Percentiles rank a stretch among this genome's conserved stretches.
Evolutionary conservation across 2,329 filamentous ascomycete genomes (phyloP).

Genomic region (Xylariaceae sp.): DNA sequence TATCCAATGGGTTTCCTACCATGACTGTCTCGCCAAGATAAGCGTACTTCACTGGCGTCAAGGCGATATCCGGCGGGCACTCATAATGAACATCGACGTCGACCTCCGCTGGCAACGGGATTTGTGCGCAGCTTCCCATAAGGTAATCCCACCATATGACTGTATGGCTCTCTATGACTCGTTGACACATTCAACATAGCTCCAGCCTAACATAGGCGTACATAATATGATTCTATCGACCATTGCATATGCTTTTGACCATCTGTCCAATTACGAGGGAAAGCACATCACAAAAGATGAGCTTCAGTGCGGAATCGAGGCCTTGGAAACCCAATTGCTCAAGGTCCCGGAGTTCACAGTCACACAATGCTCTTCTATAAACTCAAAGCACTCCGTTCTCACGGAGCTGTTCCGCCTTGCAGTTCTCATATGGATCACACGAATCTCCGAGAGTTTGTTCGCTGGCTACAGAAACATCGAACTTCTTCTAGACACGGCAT

Average conservation of each 20-base stretch:
- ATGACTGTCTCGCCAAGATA: slow-evolving; percentile 11
- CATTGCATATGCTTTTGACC: slow-evolving; percentile 5
- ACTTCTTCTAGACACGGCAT: slow-evolving; percentile 4
- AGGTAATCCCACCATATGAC: not conserved
- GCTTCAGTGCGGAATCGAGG: slow-evolving; percentile 5
- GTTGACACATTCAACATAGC: slow-evolving; percentile 1
- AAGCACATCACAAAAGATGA: not conserved
- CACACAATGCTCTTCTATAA: not conserved
- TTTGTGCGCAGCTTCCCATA: slow-evolving; percentile 3
- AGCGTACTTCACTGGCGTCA: slow-evolving; percentile 13
- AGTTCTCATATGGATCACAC: slow-evolving; percentile 8
- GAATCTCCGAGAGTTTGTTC: slow-evolving; percentile 7
- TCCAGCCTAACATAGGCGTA: slow-evolving; percentile 3
- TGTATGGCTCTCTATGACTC: not conserved
- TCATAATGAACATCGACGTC: slow-evolving; percentile 6
- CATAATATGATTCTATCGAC: slow-evolving; percentile 7
- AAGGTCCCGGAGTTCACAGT: not conserved
- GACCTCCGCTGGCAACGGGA: slow-evolving; percentile 10
- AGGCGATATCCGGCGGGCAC: not conserved
- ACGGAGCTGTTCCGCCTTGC: slow-evolving; percentile 12
- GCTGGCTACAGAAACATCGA: slow-evolving; percentile 3
- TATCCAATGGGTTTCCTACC: slow-evolving; percentile 11
- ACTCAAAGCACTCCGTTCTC: not conserved
- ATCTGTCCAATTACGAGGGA: not conserved
- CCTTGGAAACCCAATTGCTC: not conserved